Evolutionary conservation across 805 yeast species (phyloP).

Genomic region (Candida cerambycidarum): DNA sequence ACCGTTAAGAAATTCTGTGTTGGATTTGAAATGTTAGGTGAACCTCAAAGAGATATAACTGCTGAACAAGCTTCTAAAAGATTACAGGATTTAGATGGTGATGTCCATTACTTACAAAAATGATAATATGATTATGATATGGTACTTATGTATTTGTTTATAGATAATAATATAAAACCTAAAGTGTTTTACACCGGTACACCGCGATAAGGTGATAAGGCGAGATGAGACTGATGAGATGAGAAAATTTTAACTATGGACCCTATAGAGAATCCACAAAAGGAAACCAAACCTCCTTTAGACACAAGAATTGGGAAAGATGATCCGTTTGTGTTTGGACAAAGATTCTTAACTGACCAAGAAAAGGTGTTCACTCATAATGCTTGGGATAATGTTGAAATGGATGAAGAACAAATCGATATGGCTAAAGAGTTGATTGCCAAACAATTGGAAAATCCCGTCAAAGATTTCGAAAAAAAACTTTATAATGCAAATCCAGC

Average conservation of each 20-base stretch:
- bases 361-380: slow-evolving; percentile 88
- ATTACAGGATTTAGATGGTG: slow-evolving; percentile 45
- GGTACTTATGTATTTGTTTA: no score
- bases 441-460: slow-evolving; percentile 79
- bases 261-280: slow-evolving; percentile 1
- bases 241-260: slow-evolving; percentile 5
- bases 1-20: slow-evolving; percentile 74
- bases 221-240: slow-evolving; percentile 2
- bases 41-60: slow-evolving; percentile 69
- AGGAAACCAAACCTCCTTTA: slow-evolving; percentile 14
- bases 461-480: slow-evolving; percentile 79
- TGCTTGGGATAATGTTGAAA: slow-evolving; percentile 97
- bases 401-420: slow-evolving; percentile 86
- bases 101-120: slow-evolving; percentile 29
- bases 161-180: no score
- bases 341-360: slow-evolving; percentile 66
- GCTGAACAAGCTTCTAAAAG: slow-evolving; percentile 65
- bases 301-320: slow-evolving; percentile 69
- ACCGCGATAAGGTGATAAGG: no score
- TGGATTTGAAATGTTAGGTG: slow-evolving; percentile 68
- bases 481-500: slow-evolving; percentile 84
- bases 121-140: no score
- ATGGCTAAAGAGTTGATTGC: slow-evolving; percentile 74
- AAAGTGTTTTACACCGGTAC: no score
- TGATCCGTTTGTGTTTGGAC: slow-evolving; percentile 90